phyloP scores from a whole-genome alignment of 805 yeast species.

The Barnettozyma vustinii region DNA sequence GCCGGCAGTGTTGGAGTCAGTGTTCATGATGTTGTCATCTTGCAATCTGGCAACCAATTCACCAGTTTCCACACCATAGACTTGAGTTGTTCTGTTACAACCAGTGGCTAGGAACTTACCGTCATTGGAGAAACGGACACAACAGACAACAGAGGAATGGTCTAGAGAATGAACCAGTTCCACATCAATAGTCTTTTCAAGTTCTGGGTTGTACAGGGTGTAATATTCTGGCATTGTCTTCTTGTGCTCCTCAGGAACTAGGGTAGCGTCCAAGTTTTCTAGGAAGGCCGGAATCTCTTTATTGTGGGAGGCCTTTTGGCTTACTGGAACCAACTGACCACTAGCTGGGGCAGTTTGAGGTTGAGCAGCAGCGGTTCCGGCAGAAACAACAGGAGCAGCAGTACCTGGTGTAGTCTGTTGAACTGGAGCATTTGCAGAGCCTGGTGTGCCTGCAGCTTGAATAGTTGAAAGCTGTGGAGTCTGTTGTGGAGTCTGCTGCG shows the following conservation, averaged over 20 bases:
- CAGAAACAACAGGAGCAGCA: constrained; percentile 11
- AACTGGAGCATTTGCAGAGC: constrained; percentile 19
- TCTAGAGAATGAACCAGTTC: constrained; percentile 85
- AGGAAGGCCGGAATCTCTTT: constrained; percentile 81
- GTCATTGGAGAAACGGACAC: constrained; percentile 87
- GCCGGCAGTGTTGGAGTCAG: constrained; percentile 35
- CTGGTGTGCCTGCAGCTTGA: constrained; percentile 13
- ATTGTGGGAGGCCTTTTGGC: constrained; percentile 43
- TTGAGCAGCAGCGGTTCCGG: constrained; percentile 17
- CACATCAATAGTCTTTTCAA: constrained; percentile 71
- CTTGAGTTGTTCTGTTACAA: constrained; percentile 93
- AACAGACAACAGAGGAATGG: constrained; percentile 93
- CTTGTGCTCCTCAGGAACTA: constrained; percentile 70
- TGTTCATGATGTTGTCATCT: constrained; percentile 61
- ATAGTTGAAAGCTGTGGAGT: constrained; percentile 19
- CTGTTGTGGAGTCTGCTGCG: constrained; percentile 21
- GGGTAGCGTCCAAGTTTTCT: constrained; percentile 71
- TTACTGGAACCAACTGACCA: constrained; percentile 34
- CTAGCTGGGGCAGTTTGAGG: constrained; percentile 21
- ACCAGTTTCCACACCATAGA: constrained; percentile 88
- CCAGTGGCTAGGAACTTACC: constrained; percentile 95
- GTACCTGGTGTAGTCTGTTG: constrained; percentile 9
- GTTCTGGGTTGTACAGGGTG: constrained; percentile 84
- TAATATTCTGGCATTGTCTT: constrained; percentile 83
- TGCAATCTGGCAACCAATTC: constrained; percentile 79